Evolutionary conservation across 2,329 filamentous ascomycete species (phyloP), one percentile per base, ranked within the genome.

Genomic region (Phaeomoniella chlamydospora): DNA sequence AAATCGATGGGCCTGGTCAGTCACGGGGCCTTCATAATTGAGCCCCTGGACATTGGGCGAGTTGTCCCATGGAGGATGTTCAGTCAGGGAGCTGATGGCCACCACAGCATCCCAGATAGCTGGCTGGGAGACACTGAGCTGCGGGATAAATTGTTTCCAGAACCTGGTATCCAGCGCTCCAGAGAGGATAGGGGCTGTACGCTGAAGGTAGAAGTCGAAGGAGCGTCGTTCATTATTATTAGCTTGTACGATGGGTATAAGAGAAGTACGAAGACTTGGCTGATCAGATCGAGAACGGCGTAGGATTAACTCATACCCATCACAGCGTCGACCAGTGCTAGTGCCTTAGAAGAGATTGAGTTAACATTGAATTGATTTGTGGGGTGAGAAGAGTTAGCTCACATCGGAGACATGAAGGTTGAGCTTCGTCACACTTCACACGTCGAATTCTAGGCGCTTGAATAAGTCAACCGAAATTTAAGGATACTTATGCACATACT

Each of bases 351-450:
- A 9, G 22, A 6, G 22, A 9, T 26, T n/a, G n/a, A 26, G 6
- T 6, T 6, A n/a, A 26, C 9, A 26, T 26, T n/a, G 6, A 9
- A 26, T n/a, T 9, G 9, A 26, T n/a, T n/a, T n/a, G n/a, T n/a
- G n/a, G n/a, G n/a, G n/a, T n/a, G n/a, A n/a, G 22, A 6, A 26
- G 9, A 26, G 22, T 26, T 26, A 9, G 22, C 22, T 9, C 22
- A 26, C 51, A 54, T 18, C 51, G 43, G 16, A 46, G 34, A 40
- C 51, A 54, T 11, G 26, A 40, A 3, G 50, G 51, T 35, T 49
- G 51, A 3, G 46, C 46, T 33, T 54, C 51, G 31, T 54, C 51
- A 37, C 51, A 54, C 41, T 53, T 54, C 6, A 54, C 49, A 36
- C 48, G 41, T 29, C 51, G 39, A 13, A 51, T 49, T 39, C 51